These are phyloP conservation scores for Phytophthora megakarya DNA, from an alignment of 352 stramenopile genomes.

Conservation along the genomic window DNA sequence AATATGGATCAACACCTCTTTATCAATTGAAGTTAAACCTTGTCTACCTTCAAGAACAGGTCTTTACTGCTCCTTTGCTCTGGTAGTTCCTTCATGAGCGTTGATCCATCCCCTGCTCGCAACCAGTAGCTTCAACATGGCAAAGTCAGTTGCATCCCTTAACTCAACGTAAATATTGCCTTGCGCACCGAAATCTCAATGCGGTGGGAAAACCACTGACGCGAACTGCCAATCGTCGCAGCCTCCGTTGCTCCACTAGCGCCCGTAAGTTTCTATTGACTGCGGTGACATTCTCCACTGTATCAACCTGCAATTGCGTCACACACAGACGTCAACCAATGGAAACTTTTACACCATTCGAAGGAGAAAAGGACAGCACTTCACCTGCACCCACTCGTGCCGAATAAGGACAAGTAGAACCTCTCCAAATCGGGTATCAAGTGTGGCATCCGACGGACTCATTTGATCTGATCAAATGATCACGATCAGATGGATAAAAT, in stretches of 20 bases:
- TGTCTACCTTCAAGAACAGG: conserved; percentile 40
- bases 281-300: conserved; percentile 36
- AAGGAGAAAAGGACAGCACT: background rate
- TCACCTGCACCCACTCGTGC: conserved; percentile 52
- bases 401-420: conserved; percentile 44
- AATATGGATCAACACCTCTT: too few species aligned
- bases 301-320: conserved; percentile 33
- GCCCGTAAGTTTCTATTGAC: conserved; percentile 28
- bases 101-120: conserved; percentile 33
- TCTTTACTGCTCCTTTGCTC: conserved; percentile 6
- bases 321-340: background rate
- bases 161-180: background rate
- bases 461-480: conserved; percentile 14
- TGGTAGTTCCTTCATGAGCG: conserved; percentile 30
- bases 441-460: conserved; percentile 2
- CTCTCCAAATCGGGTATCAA: conserved; percentile 13
- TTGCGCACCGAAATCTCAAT: conserved; percentile 36
- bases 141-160: background rate
- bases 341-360: background rate
- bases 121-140: conserved; percentile 47
- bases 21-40: background rate
- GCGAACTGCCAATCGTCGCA: conserved; percentile 32
- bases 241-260: conserved; percentile 34
- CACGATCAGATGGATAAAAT: conserved; percentile 10
- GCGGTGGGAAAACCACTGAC: conserved; percentile 31